Conservation (phyloP, 352 stramenopile species). For the Phytophthora palmivora region DNA sequence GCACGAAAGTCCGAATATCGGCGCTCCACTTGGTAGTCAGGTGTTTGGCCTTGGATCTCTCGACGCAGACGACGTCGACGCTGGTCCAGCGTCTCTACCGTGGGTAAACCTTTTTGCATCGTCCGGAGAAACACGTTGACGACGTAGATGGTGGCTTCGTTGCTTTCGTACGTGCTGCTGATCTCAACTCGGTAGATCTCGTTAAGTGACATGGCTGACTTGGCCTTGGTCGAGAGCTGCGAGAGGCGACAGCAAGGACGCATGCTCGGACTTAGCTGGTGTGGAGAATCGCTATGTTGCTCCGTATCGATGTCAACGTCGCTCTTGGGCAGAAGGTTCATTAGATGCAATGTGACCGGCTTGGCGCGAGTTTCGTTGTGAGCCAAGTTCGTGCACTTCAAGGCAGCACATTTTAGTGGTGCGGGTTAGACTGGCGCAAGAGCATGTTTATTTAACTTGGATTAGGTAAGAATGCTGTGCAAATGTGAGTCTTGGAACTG, state of each 20-base stretch:
- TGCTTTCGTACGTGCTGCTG: conserved; percentile 34
- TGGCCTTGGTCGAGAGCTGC: conserved; percentile 55
- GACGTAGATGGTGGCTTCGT: conserved; percentile 60
- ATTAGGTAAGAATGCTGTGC: neutral
- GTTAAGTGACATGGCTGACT: conserved; percentile 62
- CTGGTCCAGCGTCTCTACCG: conserved; percentile 30
- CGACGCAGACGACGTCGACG: conserved; percentile 29
- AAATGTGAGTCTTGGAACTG: conserved; percentile 9
- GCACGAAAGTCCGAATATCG: conserved; percentile 65
- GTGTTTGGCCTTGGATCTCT: conserved; percentile 21
- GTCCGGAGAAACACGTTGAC: conserved; percentile 53
- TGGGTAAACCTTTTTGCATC: conserved; percentile 61
- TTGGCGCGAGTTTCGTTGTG: conserved; percentile 19
- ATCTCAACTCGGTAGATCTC: conserved; percentile 66
- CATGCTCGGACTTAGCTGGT: conserved; percentile 10
- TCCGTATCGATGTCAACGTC: conserved; percentile 12
- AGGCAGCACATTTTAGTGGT: conserved; percentile 8
- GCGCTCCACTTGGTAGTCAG: conserved; percentile 60
- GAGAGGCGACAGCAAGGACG: conserved; percentile 34
- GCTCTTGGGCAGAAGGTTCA: conserved; percentile 16
- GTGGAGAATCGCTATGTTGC: neutral
- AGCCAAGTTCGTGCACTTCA: conserved; percentile 26
- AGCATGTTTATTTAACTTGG: neutral
- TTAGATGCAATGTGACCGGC: conserved; percentile 3
- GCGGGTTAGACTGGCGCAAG: neutral